Percentiles rank a stretch among this genome's conserved stretches.
These are phyloP conservation scores for Rhexocercosporidium sp. DNA, from an alignment of 2,329 filamentous ascomycete species.

Conservation along the genomic window DNA sequence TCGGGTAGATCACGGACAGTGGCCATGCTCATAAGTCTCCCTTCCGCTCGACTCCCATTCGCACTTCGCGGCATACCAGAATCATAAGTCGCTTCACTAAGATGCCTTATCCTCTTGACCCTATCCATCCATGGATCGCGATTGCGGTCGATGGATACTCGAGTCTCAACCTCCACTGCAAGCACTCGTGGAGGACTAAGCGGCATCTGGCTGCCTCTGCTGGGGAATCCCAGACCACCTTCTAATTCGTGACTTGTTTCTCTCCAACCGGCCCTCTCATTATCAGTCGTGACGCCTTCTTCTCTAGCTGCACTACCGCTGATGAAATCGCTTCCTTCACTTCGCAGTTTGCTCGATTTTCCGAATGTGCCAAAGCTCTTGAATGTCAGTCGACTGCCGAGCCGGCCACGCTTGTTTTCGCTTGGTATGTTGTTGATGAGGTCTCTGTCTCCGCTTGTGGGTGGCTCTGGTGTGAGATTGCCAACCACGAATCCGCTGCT, in stretches of 20 bases:
- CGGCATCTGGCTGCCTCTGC: background rate
- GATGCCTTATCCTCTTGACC: background rate
- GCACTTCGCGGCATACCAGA: background rate
- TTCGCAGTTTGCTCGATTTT: background rate
- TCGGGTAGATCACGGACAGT: background rate
- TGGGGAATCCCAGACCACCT: background rate
- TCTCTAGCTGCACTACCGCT: background rate
- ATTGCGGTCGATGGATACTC: background rate
- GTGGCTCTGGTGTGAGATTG: background rate
- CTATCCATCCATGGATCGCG: slow-evolving; percentile 6
- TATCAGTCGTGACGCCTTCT: background rate
- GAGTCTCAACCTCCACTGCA: background rate
- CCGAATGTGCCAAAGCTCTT: background rate
- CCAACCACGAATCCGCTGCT: background rate
- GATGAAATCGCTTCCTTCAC: background rate
- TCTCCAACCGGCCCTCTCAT: background rate
- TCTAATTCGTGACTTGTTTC: background rate
- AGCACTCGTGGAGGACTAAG: background rate
- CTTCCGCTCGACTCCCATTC: background rate
- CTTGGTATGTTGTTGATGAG: background rate
- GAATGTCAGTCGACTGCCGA: background rate
- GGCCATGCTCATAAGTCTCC: background rate
- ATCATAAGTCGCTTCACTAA: background rate
- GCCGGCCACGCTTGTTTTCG: background rate
- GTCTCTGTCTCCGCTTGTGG: background rate